Evolutionary conservation across 1,139 yeast species (phyloP), one percentile per base, ranked within the genome.

Genomic region (Yamadazyma sp.): DNA sequence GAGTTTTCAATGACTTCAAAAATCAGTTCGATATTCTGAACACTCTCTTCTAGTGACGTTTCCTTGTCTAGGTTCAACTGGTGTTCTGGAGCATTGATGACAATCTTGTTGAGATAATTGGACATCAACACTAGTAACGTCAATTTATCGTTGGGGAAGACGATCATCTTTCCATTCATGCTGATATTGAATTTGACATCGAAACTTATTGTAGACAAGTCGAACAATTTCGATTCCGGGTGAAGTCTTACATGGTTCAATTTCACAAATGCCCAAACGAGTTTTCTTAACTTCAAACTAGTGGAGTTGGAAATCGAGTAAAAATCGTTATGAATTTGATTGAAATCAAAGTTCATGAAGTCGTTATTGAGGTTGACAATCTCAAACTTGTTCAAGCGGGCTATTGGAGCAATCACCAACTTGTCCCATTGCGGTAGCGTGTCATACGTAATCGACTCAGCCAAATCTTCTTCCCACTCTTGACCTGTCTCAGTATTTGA

Each of bases 71-170:
- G 16, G 15, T 28, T 26, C 6, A 34, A 8, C 17, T 30, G 15
- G n/a, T 10, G n/a, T 18, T 87, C 79, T 87, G 31, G 18, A 11
- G 7, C 6, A 10, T 28, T 28, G 8, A 28, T 28, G 7, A 81
- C 81, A 3, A 14, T 10, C n/a, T 40, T 44, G 6, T 28, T 29
- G 5, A 42, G 31, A 31, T 46, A 45, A 20, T 44, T 42, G 4
- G 47, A 40, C 11, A 50, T 31, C 20, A 50, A 33, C 8, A 49
- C 41, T 22, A 48, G 18, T 16, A 50, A 34, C 9, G 50, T 42
- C 37, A 39, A 33, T 26, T 41, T 46, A 17, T 62, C 66, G 37
- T 57, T 61, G 11, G 67, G 59, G 14, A 64, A 46, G 3, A 61
- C 41, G 12, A 34, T 28, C 17, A 29, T 8, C 17, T 35, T 29